Percentiles rank a stretch among this genome's conserved stretches.
These are phyloP conservation scores for Suillus variegatus DNA, from an alignment of 768 basidiomycete species.

Conservation along the genomic window DNA sequence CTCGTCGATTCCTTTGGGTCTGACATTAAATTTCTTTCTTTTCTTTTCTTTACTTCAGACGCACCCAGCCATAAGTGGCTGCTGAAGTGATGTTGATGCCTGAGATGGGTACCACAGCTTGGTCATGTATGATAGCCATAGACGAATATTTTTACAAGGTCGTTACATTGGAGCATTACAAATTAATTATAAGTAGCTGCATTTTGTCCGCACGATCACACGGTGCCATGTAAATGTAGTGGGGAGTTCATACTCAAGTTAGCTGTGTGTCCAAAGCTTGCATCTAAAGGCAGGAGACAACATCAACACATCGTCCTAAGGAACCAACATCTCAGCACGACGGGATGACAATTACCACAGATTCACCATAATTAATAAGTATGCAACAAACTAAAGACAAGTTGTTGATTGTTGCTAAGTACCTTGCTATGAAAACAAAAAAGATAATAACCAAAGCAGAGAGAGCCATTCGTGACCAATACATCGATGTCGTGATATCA, in stretches of 20 bases:
- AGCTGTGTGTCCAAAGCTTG: neutral
- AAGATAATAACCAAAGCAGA: neutral
- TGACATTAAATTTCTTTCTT: neutral
- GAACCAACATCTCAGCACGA: neutral
- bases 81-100: neutral
- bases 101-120: neutral
- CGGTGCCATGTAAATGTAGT: neutral
- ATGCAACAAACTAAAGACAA: neutral
- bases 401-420: neutral
- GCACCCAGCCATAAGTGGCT: neutral
- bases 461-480: neutral
- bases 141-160: neutral
- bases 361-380: neutral
- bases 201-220: neutral
- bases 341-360: neutral
- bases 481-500: neutral
- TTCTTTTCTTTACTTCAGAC: neutral
- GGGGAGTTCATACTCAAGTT: neutral
- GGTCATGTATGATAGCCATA: neutral
- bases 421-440: neutral
- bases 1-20: neutral
- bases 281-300: neutral
- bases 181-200: neutral
- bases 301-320: neutral
- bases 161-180: neutral